These are phyloP conservation scores for Elongisporangium undulatum DNA, from an alignment of 352 stramenopile genomes.

Conservation along the genomic window DNA sequence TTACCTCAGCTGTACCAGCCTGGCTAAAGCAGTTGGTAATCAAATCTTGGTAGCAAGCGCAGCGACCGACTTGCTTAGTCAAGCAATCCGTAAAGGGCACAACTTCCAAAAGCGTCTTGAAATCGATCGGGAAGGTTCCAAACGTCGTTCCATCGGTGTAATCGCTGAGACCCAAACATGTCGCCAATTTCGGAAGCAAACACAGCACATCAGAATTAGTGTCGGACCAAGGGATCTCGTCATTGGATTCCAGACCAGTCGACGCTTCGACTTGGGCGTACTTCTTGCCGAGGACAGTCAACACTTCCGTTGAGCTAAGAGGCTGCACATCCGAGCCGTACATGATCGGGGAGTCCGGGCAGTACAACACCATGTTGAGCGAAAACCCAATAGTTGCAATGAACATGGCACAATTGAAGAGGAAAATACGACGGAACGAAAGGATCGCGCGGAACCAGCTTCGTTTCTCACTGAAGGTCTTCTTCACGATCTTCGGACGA, in stretches of 20 bases:
- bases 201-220: slow-evolving; percentile 17
- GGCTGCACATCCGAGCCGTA: slow-evolving; percentile 60
- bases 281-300: slow-evolving; percentile 61
- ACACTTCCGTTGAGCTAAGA: slow-evolving; percentile 4
- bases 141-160: slow-evolving; percentile 48
- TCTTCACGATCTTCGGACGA: slow-evolving; percentile 73
- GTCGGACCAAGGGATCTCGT: slow-evolving; percentile 5
- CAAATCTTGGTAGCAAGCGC: slow-evolving; percentile 41
- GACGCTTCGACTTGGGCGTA: slow-evolving; percentile 18
- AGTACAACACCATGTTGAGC: slow-evolving; percentile 73
- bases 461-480: slow-evolving; percentile 74
- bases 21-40: slow-evolving; percentile 40
- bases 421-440: slow-evolving; percentile 81
- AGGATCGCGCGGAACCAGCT: slow-evolving; percentile 68
- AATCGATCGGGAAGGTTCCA: slow-evolving; percentile 57
- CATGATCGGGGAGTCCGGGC: slow-evolving; percentile 71
- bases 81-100: slow-evolving; percentile 35
- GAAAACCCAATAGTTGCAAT: slow-evolving; percentile 57
- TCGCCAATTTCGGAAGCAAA: slow-evolving; percentile 59
- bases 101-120: slow-evolving; percentile 59
- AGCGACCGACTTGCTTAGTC: slow-evolving; percentile 29
- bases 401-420: slow-evolving; percentile 78
- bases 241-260: slow-evolving; percentile 25
- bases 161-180: slow-evolving; percentile 51
- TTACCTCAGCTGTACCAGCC: slow-evolving; percentile 27